A percentile compares a stretch with the other conserved stretches of the same genome.
Conservation (phyloP, 228 moss, liverwort and hornwort species). For the Sphagnum fallax region DNA sequence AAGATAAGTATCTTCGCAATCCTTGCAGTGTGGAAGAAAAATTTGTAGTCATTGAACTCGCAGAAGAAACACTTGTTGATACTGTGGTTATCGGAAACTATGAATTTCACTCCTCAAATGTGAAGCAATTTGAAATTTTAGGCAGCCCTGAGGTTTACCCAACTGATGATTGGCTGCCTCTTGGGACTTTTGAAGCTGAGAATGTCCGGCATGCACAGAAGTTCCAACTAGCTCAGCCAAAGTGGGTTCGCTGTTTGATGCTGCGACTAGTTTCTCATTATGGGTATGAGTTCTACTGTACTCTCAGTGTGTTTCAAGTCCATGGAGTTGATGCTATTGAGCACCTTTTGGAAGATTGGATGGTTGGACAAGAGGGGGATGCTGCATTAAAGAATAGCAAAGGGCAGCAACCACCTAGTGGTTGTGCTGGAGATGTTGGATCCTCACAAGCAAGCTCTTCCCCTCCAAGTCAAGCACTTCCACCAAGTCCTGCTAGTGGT, state of each 20-base stretch:
- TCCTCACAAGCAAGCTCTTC: background rate
- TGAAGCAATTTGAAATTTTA: conserved; percentile 80
- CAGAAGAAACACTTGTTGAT: conserved; percentile 90
- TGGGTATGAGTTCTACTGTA: conserved; percentile 94
- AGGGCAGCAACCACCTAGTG: conserved; percentile 22
- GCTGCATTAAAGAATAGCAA: conserved; percentile 22
- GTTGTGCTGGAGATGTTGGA: conserved; percentile 13
- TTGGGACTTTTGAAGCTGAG: conserved; percentile 87
- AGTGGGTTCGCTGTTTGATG: conserved; percentile 81
- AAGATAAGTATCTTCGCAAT: conserved; percentile 92
- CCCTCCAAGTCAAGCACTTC: conserved; percentile 1
- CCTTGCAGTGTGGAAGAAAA: conserved; percentile 91
- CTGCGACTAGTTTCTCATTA: conserved; percentile 81
- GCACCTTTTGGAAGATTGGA: conserved; percentile 90
- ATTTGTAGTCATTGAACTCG: conserved; percentile 70
- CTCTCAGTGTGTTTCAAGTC: conserved; percentile 73
- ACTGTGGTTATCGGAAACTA: conserved; percentile 79
- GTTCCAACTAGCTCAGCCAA: conserved; percentile 69
- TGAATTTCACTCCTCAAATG: conserved; percentile 87
- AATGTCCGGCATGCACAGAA: conserved; percentile 83
- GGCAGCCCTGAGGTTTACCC: conserved; percentile 82
- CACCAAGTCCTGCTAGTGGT: background rate
- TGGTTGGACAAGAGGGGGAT: conserved; percentile 54
- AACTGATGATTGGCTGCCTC: conserved; percentile 72
- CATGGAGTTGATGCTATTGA: conserved; percentile 91